Percentiles rank a stretch among this genome's conserved stretches.
phyloP scores from a whole-genome alignment of 2,329 filamentous ascomycete genomes.

The Talaromyces pinophilus region DNA sequence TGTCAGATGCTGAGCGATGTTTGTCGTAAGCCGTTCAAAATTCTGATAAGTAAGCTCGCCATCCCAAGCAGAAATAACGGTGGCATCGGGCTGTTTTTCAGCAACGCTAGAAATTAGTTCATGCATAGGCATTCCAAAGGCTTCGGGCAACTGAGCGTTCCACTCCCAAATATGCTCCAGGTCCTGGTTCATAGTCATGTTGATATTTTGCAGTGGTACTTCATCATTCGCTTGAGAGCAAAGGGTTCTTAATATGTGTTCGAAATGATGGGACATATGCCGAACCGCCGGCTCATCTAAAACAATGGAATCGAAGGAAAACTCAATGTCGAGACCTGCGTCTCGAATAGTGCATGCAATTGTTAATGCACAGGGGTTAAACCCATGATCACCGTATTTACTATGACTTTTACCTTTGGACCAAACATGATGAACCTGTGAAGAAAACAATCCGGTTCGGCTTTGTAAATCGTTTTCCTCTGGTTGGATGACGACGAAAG shows the following conservation, averaged over 20 bases:
- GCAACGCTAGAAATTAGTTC: not conserved
- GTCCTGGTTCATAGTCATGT: slow-evolving; percentile 31
- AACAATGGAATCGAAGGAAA: slow-evolving; percentile 13
- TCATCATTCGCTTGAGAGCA: not conserved
- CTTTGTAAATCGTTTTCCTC: slow-evolving; percentile 1
- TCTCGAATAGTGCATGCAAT: slow-evolving; percentile 1
- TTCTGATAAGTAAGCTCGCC: slow-evolving; percentile 23
- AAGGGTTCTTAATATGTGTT: slow-evolving; percentile 19
- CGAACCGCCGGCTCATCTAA: not conserved
- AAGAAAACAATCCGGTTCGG: not conserved
- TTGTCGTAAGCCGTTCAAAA: slow-evolving; percentile 25
- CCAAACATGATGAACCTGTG: slow-evolving; percentile 8
- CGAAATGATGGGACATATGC: slow-evolving; percentile 29
- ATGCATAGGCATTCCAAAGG: slow-evolving; percentile 1
- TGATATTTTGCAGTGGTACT: not conserved
- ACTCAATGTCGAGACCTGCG: not conserved
- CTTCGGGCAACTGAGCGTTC: slow-evolving; percentile 10
- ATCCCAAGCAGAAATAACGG: slow-evolving; percentile 24
- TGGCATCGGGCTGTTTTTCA: slow-evolving; percentile 8
- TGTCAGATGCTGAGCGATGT: slow-evolving; percentile 24
- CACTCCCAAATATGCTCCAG: slow-evolving; percentile 13
- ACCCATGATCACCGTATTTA: slow-evolving; percentile 12
- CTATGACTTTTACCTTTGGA: slow-evolving; percentile 1
- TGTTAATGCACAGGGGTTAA: slow-evolving; percentile 17
- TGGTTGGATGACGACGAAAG: slow-evolving; percentile 37